A percentile compares a stretch with the other conserved stretches of the same genome.
These are phyloP conservation scores for Solanum appendiculatum DNA, from an alignment of 257 asterid genomes.

Conservation along the genomic window DNA sequence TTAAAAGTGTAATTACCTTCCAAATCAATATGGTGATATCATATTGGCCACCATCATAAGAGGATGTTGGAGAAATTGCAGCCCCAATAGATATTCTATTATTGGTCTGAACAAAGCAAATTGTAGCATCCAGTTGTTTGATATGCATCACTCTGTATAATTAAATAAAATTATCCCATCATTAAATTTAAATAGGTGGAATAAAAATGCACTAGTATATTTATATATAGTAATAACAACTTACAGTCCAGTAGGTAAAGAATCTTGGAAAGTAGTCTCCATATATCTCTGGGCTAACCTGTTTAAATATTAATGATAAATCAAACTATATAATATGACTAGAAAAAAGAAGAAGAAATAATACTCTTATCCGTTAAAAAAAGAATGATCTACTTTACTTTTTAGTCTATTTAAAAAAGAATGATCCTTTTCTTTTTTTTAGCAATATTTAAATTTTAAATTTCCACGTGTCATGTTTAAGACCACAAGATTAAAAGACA, in stretches of 20 bases:
- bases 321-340: neutral
- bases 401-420: too few species aligned
- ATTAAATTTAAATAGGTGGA: neutral
- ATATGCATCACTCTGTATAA: constrained; percentile 17
- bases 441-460: too few species aligned
- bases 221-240: neutral
- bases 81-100: constrained; percentile 10
- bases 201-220: neutral
- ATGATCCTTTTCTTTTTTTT: too few species aligned
- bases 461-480: too few species aligned
- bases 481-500: too few species aligned
- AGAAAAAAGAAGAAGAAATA: neutral
- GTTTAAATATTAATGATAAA: constrained; percentile 1
- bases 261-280: neutral
- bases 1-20: constrained; percentile 42
- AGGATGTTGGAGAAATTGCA: constrained; percentile 8
- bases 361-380: too few species aligned
- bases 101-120: constrained; percentile 19
- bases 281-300: constrained; percentile 4
- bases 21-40: constrained; percentile 13
- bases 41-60: constrained; percentile 2
- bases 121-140: constrained; percentile 22
- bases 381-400: too few species aligned
- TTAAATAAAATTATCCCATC: neutral
- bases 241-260: constrained; percentile 4